Base-by-base conservation (phyloP, 352 stramenopile species). In the Bremia lactucae region DNA sequence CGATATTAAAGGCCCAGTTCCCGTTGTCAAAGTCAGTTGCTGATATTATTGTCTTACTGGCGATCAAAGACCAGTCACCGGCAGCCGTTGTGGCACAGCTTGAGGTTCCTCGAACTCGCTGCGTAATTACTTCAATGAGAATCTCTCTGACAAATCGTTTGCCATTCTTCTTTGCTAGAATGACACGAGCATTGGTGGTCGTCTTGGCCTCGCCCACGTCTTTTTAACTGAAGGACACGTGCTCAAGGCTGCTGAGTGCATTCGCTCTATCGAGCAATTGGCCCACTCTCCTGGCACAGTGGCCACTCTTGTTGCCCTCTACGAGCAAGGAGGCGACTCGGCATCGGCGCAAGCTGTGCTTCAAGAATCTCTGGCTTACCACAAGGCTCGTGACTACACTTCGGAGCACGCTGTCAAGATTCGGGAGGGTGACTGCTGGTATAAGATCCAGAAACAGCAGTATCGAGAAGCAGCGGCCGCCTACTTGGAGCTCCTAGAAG, bases 391-490 rank as follows among this genome's bases (percentile, higher is more conserved):
- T n/a, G 62, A 82, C 43, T 82, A 68, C 47, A 65, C 60, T 20
- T 86, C 72, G 10, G 52, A 68, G 16, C 45, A 63, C 20, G 71
- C 69, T 23, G 73, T 85, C 59, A 75, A 82, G 57, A 69, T 90
- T 49, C 72, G 74, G 33, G 78, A 91, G 46, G 78, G 75, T 33
- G 72, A 86, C 42, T 87, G 75, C 58, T 66, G 68, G 52, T 75
- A 77, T 62, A 84, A 88, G 57, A 70, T 91, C 39, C 60, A 83
- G 42, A 77, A 83, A 56, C 81, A 84, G 36, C 64, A 88, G 39
- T 88, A 84, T 46, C 51, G 69, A 15, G 62, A 67, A 2, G 78
- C 78, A 25, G 69, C 78, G 7, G 44, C 66, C 18, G 72, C 72
- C 25, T 91, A 86, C 43, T 24, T 78, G 46, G 65, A 80, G 31